phyloP scores from a whole-genome alignment of 129 eudicot genomes.

The Rutidosis leptorrhynchoides region DNA sequence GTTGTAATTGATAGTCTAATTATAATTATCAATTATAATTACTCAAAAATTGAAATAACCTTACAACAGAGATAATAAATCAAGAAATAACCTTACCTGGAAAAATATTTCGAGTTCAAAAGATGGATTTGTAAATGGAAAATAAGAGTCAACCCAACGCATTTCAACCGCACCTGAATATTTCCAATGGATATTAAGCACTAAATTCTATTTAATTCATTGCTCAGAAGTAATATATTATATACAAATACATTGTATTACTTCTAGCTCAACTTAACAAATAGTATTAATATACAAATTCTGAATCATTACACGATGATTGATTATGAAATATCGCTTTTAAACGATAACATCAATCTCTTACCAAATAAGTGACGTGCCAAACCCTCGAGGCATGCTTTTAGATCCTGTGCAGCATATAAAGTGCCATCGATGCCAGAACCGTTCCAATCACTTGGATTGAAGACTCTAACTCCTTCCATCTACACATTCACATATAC shows the following conservation, averaged over 20 bases:
- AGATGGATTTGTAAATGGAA: constrained; percentile 91
- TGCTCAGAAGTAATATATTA: background rate
- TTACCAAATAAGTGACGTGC: constrained; percentile 86
- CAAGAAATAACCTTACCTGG: constrained; percentile 47
- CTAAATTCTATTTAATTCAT: background rate
- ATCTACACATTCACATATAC: constrained; percentile 43
- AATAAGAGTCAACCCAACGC: constrained; percentile 98
- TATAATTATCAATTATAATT: no score
- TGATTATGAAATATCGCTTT: background rate
- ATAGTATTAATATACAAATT: background rate
- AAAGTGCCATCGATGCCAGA: constrained; percentile 70
- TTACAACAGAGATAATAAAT: background rate
- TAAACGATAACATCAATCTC: background rate
- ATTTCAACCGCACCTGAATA: constrained; percentile 88
- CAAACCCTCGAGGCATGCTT: constrained; percentile 91
- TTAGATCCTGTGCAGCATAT: constrained; percentile 77
- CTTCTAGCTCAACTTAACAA: background rate
- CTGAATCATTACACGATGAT: background rate
- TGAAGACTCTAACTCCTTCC: constrained; percentile 94
- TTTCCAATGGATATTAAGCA: constrained; percentile 17
- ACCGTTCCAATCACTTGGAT: constrained; percentile 73
- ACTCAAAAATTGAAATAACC: no score
- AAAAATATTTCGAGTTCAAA: constrained; percentile 94
- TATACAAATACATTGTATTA: background rate
- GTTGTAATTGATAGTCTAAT: no score